Conservation (phyloP, 2,329 filamentous ascomycete genomes). For the Pseudogymnoascus sp. region DNA sequence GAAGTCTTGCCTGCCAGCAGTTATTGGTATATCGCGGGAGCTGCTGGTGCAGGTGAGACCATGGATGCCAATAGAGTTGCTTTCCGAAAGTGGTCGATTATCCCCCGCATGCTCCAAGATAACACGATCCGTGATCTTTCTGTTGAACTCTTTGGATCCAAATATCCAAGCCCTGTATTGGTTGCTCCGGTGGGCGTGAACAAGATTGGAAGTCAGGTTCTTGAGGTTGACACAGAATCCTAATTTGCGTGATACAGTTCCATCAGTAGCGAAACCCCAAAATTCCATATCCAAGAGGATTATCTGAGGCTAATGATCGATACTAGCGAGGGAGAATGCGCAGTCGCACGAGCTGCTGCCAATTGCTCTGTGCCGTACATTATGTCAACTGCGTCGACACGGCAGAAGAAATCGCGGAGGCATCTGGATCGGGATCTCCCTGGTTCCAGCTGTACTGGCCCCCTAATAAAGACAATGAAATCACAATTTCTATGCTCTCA, state of each 20-base stretch:
- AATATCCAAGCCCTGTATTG: constrained; percentile 50
- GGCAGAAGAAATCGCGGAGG: constrained; percentile 49
- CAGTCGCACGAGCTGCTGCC: constrained; percentile 50
- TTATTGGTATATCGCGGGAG: not conserved
- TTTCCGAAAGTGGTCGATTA: constrained; percentile 55
- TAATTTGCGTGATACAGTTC: not conserved
- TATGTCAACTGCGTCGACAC: constrained; percentile 42
- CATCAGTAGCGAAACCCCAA: not conserved
- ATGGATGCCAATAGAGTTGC: constrained; percentile 47
- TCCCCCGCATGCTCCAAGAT: constrained; percentile 53
- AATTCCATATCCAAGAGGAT: not conserved
- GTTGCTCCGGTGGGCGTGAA: constrained; percentile 59
- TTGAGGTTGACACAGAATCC: not conserved
- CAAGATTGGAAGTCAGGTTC: constrained; percentile 25
- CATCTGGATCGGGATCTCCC: constrained; percentile 43
- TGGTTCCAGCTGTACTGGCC: constrained; percentile 59
- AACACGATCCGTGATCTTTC: constrained; percentile 49
- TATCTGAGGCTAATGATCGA: constrained; percentile 37
- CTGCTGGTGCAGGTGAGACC: not conserved
- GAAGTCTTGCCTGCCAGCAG: not conserved
- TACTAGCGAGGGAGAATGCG: constrained; percentile 46
- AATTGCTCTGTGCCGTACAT: constrained; percentile 52
- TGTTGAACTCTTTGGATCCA: constrained; percentile 51
- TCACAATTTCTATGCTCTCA: constrained; percentile 47
- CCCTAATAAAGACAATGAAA: constrained; percentile 44